Conservation (phyloP, 306 rosid genomes). For the Dryas alaskensis region DNA sequence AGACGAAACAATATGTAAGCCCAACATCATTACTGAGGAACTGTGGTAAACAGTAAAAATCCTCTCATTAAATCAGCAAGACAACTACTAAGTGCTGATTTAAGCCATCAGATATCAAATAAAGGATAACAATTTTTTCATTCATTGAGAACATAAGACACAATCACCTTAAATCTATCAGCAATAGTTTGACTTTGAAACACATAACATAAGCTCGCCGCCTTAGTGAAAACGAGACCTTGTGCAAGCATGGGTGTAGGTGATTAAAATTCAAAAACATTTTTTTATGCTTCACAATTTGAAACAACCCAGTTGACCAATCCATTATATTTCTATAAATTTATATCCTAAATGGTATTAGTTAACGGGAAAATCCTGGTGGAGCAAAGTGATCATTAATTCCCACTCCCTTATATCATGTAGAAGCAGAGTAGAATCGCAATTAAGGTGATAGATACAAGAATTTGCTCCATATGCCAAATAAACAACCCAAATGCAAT, state of each 20-base stretch:
- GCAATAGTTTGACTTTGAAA: background rate
- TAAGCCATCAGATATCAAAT: constrained; percentile 5
- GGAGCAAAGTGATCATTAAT: background rate
- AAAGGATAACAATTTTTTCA: background rate
- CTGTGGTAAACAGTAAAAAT: background rate
- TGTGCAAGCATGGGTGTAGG: background rate
- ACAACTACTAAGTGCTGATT: background rate
- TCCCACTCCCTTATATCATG: background rate
- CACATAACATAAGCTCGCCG: background rate
- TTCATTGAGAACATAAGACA: background rate
- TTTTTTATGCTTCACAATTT: background rate
- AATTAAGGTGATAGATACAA: background rate
- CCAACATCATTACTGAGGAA: background rate
- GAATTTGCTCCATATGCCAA: background rate
- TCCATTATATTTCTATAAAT: background rate
- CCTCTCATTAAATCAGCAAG: background rate
- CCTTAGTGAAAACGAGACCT: too few relatives aligned
- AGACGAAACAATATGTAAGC: constrained; percentile 1
- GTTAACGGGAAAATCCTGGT: background rate
- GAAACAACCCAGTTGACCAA: background rate
- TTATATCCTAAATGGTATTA: background rate
- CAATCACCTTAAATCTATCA: constrained; percentile 1
- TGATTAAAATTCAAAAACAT: background rate
- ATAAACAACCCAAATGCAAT: background rate
- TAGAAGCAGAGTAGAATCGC: background rate